phyloP scores from a whole-genome alignment of 495 filamentous ascomycete species.

The Neurospora cerealis region DNA sequence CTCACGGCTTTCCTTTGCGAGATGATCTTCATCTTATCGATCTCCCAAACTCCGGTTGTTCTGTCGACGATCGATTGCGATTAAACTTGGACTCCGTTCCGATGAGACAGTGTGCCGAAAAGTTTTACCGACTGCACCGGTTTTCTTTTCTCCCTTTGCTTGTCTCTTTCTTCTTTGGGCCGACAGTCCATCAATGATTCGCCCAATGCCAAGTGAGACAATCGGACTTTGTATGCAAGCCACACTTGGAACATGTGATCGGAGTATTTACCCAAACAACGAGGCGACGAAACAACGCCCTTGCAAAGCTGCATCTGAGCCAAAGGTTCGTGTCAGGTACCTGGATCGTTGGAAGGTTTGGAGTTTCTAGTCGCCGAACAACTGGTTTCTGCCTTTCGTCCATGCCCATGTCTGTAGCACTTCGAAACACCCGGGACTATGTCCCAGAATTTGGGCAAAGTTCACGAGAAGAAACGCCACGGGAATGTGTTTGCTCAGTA shows the following conservation, averaged over 20 bases:
- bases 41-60: neutral
- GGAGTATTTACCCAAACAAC: neutral
- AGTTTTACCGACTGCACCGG: neutral
- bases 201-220: neutral
- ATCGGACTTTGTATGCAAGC: neutral
- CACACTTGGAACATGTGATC: neutral
- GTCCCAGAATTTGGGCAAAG: neutral
- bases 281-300: neutral
- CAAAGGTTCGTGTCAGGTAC: neutral
- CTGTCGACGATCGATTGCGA: neutral
- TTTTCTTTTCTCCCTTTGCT: neutral
- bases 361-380: neutral
- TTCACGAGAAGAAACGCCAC: neutral
- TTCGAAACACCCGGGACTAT: neutral
- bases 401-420: neutral
- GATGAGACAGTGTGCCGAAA: neutral
- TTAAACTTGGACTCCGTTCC: neutral
- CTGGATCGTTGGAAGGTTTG: neutral
- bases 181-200: neutral
- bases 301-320: neutral
- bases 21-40: neutral
- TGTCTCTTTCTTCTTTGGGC: neutral
- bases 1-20: neutral
- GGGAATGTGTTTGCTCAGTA: neutral
- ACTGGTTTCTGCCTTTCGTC: neutral